These are phyloP conservation scores for Aspergillus indologenus DNA, from an alignment of 495 filamentous ascomycete genomes.

Conservation along the genomic window DNA sequence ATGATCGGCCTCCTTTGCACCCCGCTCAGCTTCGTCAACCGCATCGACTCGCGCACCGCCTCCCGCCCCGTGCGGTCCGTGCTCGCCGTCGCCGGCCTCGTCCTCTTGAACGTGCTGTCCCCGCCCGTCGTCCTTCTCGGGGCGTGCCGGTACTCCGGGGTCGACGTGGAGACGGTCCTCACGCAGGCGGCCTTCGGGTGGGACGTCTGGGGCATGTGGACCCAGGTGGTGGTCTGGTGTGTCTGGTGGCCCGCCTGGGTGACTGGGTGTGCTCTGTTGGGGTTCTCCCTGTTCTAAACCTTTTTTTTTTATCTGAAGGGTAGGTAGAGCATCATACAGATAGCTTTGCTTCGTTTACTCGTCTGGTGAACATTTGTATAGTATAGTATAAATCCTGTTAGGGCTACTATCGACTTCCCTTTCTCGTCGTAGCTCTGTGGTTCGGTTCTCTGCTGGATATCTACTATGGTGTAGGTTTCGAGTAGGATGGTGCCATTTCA, in stretches of 20 bases:
- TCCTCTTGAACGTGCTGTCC: constrained; percentile 56
- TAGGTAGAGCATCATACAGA: background rate
- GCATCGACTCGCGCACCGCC: constrained; percentile 32
- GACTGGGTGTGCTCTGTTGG: constrained; percentile 54
- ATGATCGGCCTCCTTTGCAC: constrained; percentile 74
- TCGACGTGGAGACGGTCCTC: constrained; percentile 55
- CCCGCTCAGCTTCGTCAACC: constrained; percentile 70
- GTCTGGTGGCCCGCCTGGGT: constrained; percentile 99
- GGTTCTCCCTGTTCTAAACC: constrained; percentile 36
- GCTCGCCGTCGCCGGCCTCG: constrained; percentile 25
- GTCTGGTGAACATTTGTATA: no score
- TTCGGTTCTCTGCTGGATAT: no score
- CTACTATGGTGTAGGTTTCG: no score
- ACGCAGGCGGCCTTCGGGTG: constrained; percentile 82
- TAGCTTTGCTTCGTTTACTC: no score
- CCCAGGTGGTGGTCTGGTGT: constrained; percentile 86
- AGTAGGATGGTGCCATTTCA: no score
- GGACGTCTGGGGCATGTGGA: constrained; percentile 89
- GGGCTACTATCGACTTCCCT: no score
- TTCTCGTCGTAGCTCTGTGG: no score
- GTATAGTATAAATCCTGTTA: no score
- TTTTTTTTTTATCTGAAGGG: background rate
- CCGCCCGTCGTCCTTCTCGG: constrained; percentile 62
- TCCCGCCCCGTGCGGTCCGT: constrained; percentile 21
- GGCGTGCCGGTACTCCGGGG: constrained; percentile 48